A percentile compares a stretch with the other conserved stretches of the same genome.
Conservation (phyloP, 768 basidiomycete species). For the Pholiota microspora region DNA sequence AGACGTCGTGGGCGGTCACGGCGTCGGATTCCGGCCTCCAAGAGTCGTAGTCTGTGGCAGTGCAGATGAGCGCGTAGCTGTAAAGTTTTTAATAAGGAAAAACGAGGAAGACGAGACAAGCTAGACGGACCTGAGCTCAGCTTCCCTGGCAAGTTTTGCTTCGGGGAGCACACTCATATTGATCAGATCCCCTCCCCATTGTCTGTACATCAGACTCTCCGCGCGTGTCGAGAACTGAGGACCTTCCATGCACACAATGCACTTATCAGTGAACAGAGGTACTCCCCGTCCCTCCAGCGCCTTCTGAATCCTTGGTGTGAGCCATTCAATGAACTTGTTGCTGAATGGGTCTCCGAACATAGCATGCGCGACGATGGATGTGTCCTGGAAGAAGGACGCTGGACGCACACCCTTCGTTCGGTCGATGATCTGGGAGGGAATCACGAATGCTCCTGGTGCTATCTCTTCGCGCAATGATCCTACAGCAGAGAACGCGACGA, state of each 20-base stretch:
- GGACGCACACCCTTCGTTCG: slow-evolving; percentile 93
- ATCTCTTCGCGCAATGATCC: slow-evolving; percentile 95
- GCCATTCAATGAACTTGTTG: slow-evolving; percentile 56
- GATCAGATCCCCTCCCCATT: slow-evolving; percentile 91
- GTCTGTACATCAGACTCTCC: slow-evolving; percentile 91
- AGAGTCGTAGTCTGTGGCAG: slow-evolving; percentile 93
- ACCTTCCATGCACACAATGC: slow-evolving; percentile 95
- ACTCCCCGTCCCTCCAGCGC: slow-evolving; percentile 65
- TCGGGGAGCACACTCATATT: slow-evolving; percentile 98
- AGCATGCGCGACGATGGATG: slow-evolving; percentile 84
- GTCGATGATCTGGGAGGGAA: slow-evolving; percentile 94
- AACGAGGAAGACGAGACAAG: background rate
- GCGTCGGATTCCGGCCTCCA: slow-evolving; percentile 81
- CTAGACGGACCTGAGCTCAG: slow-evolving; percentile 80
- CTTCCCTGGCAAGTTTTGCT: slow-evolving; percentile 95
- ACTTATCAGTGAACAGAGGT: slow-evolving; percentile 77
- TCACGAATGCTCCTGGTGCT: slow-evolving; percentile 81
- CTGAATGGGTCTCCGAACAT: slow-evolving; percentile 95
- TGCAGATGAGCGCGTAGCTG: slow-evolving; percentile 91
- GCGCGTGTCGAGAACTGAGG: slow-evolving; percentile 98
- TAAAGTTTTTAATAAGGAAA: background rate
- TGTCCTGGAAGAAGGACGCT: slow-evolving; percentile 82
- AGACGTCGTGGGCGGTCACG: slow-evolving; percentile 89
- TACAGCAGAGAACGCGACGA: slow-evolving; percentile 94
- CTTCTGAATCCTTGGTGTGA: slow-evolving; percentile 60